Evolutionary conservation across 2,329 filamentous ascomycete genomes (phyloP).

Genomic region (Colletotrichum sp.): DNA sequence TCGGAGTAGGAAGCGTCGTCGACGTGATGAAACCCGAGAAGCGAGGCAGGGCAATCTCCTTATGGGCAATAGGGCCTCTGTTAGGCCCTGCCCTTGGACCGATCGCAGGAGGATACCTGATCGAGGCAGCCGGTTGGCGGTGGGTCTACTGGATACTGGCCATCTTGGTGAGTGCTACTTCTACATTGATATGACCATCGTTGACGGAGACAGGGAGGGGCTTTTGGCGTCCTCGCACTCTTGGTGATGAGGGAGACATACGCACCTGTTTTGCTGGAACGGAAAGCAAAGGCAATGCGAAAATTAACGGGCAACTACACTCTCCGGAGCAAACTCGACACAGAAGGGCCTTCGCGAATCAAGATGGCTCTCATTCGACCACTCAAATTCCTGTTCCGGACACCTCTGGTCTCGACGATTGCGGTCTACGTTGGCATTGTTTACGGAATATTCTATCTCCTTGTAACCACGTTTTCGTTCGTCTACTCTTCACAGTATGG

Average conservation of each 20-base stretch:
- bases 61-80: constrained; percentile 54
- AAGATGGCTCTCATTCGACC: constrained; percentile 46
- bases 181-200: neutral
- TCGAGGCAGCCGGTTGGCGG: constrained; percentile 46
- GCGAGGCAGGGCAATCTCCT: constrained; percentile 53
- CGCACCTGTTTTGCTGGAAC: constrained; percentile 41
- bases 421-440: constrained; percentile 59
- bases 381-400: constrained; percentile 58
- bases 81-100: constrained; percentile 55
- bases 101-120: constrained; percentile 43
- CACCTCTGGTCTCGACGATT: constrained; percentile 56
- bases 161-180: constrained; percentile 42
- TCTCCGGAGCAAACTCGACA: constrained; percentile 45
- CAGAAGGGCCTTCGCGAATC: constrained; percentile 38
- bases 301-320: constrained; percentile 44
- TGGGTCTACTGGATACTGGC: constrained; percentile 56
- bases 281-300: constrained; percentile 44
- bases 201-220: constrained; percentile 26
- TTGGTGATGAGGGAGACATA: constrained; percentile 49
- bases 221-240: constrained; percentile 38
- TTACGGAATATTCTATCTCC: constrained; percentile 61
- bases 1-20: constrained; percentile 55
- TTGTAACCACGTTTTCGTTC: constrained; percentile 60
- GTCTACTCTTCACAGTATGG: constrained; percentile 57
- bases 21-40: constrained; percentile 52